These are phyloP conservation scores for Pistacia integerrima DNA, from an alignment of 345 rosid species.

Conservation along the genomic window DNA sequence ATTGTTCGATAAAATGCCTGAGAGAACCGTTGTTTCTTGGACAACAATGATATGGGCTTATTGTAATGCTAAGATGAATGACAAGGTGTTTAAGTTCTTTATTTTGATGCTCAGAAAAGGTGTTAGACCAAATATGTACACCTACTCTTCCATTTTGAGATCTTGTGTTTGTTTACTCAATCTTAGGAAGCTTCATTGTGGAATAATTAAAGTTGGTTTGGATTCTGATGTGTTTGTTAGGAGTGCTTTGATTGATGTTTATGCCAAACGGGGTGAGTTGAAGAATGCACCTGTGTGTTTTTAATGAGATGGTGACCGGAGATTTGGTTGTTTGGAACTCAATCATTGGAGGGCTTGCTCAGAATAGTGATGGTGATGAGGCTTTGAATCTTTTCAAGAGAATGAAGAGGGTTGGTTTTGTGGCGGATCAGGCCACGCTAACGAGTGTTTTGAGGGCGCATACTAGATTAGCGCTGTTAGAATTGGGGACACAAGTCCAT, in stretches of 20 bases:
- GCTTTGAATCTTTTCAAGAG: conserved; percentile 62
- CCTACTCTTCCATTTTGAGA: too few relatives aligned
- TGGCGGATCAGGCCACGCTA: conserved; percentile 32
- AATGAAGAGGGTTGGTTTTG: conserved; percentile 62
- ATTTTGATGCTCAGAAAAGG: conserved; percentile 49
- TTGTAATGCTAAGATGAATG: conserved; percentile 31
- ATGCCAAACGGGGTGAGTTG: too few relatives aligned
- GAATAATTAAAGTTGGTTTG: too few relatives aligned
- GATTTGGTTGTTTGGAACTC: conserved; percentile 85
- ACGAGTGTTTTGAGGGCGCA: conserved; percentile 71
- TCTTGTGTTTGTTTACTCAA: too few relatives aligned
- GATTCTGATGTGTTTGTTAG: too few relatives aligned
- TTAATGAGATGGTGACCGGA: conserved; percentile 53
- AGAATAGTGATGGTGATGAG: conserved; percentile 51
- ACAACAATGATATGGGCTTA: conserved; percentile 74
- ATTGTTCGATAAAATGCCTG: conserved; percentile 39
- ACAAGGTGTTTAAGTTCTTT: conserved; percentile 38
- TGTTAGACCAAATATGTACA: too few relatives aligned
- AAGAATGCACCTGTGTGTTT: conserved; percentile 20
- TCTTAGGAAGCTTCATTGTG: too few relatives aligned
- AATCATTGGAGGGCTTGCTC: conserved; percentile 71
- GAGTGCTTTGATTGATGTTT: too few relatives aligned
- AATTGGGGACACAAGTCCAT: conserved; percentile 71
- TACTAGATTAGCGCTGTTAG: conserved; percentile 56
- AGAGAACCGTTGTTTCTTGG: conserved; percentile 57